Conservation (phyloP, 148 eudicot species). For the Bassia scoparia region DNA sequence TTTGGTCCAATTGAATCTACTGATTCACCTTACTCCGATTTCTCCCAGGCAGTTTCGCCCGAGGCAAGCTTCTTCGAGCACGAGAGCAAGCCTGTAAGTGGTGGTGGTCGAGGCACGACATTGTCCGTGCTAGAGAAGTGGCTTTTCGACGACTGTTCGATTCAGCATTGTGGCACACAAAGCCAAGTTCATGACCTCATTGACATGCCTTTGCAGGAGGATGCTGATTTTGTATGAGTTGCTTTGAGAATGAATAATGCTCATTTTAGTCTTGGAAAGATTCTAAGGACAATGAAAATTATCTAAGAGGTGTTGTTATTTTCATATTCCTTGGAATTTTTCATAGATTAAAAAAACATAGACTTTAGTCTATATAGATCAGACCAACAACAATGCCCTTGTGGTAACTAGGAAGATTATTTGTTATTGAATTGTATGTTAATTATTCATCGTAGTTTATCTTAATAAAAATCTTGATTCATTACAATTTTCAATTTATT, state of each 20-base stretch:
- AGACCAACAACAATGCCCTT: background rate
- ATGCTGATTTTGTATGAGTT: constrained; percentile 23
- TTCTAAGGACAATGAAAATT: constrained; percentile 31
- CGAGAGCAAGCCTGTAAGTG: constrained; percentile 24
- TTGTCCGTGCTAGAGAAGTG: constrained; percentile 35
- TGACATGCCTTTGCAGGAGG: constrained; percentile 33
- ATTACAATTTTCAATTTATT: too few relatives aligned
- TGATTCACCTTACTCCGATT: constrained; percentile 28
- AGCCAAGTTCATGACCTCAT: constrained; percentile 26
- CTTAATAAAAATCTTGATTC: background rate
- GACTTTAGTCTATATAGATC: background rate
- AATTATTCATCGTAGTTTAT: constrained; percentile 8
- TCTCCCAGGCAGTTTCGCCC: constrained; percentile 27
- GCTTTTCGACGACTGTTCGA: constrained; percentile 37
- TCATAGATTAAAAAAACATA: background rate
- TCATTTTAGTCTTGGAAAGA: background rate
- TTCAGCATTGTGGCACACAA: constrained; percentile 19
- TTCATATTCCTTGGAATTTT: constrained; percentile 27
- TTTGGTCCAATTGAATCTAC: constrained; percentile 30
- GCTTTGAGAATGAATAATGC: background rate
- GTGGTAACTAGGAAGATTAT: constrained; percentile 6
- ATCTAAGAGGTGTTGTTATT: constrained; percentile 10
- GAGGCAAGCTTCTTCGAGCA: constrained; percentile 28
- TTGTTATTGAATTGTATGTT: background rate
- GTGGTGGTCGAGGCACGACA: constrained; percentile 20